Evolutionary conservation across 1,284 basidiomycete genomes (phyloP).

Genomic region (Apiotrichum veenhuisii): DNA sequence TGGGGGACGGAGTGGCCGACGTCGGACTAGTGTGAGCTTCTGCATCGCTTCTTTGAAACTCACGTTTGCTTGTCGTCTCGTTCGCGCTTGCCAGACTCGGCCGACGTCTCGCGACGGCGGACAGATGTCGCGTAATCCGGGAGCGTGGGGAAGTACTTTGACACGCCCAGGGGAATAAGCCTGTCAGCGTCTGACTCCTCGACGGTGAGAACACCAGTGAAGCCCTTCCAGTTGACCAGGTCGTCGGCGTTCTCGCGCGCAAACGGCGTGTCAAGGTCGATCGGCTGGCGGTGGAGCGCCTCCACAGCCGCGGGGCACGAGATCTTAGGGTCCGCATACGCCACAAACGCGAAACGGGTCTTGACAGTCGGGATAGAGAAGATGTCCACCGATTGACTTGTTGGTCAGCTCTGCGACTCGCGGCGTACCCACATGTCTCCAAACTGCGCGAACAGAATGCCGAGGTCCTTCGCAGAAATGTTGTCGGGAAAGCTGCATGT

Average conservation of each 20-base stretch:
- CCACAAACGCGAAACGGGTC: slow-evolving; percentile 45
- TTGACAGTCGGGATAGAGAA: slow-evolving; percentile 41
- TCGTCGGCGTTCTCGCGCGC: slow-evolving; percentile 30
- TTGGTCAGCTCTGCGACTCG: slow-evolving; percentile 5
- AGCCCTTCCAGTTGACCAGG: slow-evolving; percentile 39
- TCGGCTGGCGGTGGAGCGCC: slow-evolving; percentile 31
- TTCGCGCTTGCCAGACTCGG: slow-evolving; percentile 9
- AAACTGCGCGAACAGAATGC: slow-evolving; percentile 47
- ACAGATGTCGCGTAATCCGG: slow-evolving; percentile 36
- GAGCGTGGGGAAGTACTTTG: slow-evolving; percentile 34
- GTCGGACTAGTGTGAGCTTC: neutral
- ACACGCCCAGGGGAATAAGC: slow-evolving; percentile 35
- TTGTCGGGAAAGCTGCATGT: slow-evolving; percentile 39
- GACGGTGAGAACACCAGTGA: slow-evolving; percentile 35
- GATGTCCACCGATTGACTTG: slow-evolving; percentile 46
- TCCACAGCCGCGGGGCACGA: slow-evolving; percentile 30
- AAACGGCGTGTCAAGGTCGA: slow-evolving; percentile 34
- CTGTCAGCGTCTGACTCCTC: slow-evolving; percentile 36
- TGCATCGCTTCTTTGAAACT: neutral
- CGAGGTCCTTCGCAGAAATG: slow-evolving; percentile 44
- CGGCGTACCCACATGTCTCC: slow-evolving; percentile 41
- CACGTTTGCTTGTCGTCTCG: slow-evolving; percentile 4
- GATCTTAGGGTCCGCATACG: slow-evolving; percentile 28
- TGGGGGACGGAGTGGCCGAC: slow-evolving; percentile 1
- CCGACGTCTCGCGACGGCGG: neutral